These are phyloP conservation scores for Tricholoma flavovirens DNA, from an alignment of 768 basidiomycete genomes.

Conservation along the genomic window DNA sequence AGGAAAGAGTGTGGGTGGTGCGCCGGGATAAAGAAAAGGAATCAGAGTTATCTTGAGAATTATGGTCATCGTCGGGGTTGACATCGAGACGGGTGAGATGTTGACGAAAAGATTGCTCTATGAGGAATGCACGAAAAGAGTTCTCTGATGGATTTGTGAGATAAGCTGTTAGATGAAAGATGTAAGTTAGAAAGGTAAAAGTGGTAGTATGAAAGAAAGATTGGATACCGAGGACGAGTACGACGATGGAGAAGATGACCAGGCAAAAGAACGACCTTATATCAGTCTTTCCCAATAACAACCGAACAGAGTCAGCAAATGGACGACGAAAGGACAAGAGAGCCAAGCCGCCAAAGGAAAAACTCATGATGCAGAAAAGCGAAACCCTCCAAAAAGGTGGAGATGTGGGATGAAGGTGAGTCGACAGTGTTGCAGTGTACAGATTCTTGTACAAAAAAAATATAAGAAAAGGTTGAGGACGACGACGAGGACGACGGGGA, in stretches of 20 bases:
- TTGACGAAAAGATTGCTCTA: conserved; percentile 95
- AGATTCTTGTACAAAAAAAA: neutral
- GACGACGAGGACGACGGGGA: neutral
- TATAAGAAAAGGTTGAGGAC: neutral
- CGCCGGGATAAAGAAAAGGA: conserved; percentile 20
- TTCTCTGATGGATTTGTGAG: conserved; percentile 92
- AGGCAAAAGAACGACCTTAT: conserved; percentile 67
- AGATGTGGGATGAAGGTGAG: conserved; percentile 21
- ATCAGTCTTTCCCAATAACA: conserved; percentile 53
- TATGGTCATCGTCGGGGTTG: conserved; percentile 47
- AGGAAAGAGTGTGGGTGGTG: conserved; percentile 25
- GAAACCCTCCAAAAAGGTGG: conserved; percentile 37
- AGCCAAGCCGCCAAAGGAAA: conserved; percentile 58
- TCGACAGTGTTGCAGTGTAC: conserved; percentile 36
- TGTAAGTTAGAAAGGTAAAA: conserved; percentile 1
- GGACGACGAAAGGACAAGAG: conserved; percentile 55
- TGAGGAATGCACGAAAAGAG: conserved; percentile 91
- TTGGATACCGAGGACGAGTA: conserved; percentile 66
- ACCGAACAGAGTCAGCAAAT: conserved; percentile 43
- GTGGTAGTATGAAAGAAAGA: conserved; percentile 4
- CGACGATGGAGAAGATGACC: conserved; percentile 60
- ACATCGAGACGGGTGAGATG: conserved; percentile 86
- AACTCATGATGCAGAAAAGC: conserved; percentile 55
- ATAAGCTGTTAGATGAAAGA: conserved; percentile 55
- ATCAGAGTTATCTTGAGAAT: conserved; percentile 21